Conservation (phyloP, 768 basidiomycete species). For the Suillus discolor region DNA sequence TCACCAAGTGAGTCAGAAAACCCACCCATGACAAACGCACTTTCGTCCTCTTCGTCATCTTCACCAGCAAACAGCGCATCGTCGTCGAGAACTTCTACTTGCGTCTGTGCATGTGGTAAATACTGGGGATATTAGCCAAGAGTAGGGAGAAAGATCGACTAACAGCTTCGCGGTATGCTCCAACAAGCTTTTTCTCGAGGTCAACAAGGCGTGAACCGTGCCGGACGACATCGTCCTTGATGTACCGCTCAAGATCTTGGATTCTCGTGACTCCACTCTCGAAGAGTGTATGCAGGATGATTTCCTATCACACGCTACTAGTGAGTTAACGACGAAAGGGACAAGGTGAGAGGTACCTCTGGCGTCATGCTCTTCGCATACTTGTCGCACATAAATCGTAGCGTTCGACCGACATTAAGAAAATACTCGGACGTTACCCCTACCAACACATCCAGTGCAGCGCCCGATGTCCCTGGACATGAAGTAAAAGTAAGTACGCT, state of each 20-base stretch:
- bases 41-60: constrained; percentile 65
- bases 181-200: constrained; percentile 83
- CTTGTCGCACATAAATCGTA: constrained; percentile 81
- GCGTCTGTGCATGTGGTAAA: constrained; percentile 28
- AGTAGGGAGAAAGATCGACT: constrained; percentile 29
- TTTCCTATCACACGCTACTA: constrained; percentile 62
- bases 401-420: constrained; percentile 82
- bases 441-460: constrained; percentile 75
- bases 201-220: constrained; percentile 78
- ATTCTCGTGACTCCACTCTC: constrained; percentile 84
- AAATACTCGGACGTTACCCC: constrained; percentile 82
- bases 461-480: constrained; percentile 65
- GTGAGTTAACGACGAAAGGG: not conserved
- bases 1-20: constrained; percentile 89
- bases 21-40: constrained; percentile 77
- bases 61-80: constrained; percentile 55
- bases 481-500: not conserved
- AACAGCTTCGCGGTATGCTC: constrained; percentile 82
- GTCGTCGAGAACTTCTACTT: constrained; percentile 49
- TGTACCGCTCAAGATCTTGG: constrained; percentile 81
- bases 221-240: constrained; percentile 85
- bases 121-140: not conserved
- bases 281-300: constrained; percentile 87
- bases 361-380: constrained; percentile 78
- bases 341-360: constrained; percentile 57